A percentile compares a stretch with the other conserved stretches of the same genome.
Evolutionary conservation across 768 basidiomycete species (phyloP).

Genomic region (Albatrellus ellisii): DNA sequence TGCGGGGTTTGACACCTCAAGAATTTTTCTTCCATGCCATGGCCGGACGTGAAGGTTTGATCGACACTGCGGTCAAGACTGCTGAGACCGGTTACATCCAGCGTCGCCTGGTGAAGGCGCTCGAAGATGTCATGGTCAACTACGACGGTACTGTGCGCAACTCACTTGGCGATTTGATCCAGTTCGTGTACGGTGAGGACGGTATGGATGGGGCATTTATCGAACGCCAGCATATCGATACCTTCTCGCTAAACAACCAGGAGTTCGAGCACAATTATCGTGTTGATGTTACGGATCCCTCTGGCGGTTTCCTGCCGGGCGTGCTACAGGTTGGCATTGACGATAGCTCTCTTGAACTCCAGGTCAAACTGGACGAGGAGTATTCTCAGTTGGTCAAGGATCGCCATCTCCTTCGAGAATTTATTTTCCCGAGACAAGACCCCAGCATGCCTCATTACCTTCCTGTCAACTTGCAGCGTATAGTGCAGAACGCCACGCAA

Average conservation of each 20-base stretch:
- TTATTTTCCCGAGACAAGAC: conserved; percentile 72
- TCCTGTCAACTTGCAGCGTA: conserved; percentile 91
- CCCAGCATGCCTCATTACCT: conserved; percentile 69
- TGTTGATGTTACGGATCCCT: conserved; percentile 85
- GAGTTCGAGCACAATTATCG: conserved; percentile 88
- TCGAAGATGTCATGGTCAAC: conserved; percentile 95
- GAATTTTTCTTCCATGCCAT: conserved; percentile 99
- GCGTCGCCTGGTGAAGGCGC: conserved; percentile 91
- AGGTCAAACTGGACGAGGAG: conserved; percentile 75
- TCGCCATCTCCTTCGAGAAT: conserved; percentile 62
- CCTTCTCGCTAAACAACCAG: conserved; percentile 66
- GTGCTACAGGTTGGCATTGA: conserved; percentile 82
- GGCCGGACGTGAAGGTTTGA: conserved; percentile 98
- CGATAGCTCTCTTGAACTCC: conserved; percentile 71
- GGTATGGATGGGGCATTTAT: conserved; percentile 99
- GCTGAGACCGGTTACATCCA: conserved; percentile 99
- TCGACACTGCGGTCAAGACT: conserved; percentile 99
- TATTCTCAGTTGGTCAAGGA: conserved; percentile 54
- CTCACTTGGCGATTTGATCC: conserved; percentile 90
- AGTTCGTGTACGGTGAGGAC: conserved; percentile 96
- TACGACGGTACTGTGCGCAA: conserved; percentile 98
- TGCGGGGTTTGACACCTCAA: conserved; percentile 91
- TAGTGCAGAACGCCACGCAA: conserved; percentile 89
- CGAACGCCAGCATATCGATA: conserved; percentile 89
- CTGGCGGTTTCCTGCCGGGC: conserved; percentile 66